Evolutionary conservation across 129 eudicot genomes (phyloP), one percentile per base, ranked within the genome.

Genomic region (Tagetes erecta): DNA sequence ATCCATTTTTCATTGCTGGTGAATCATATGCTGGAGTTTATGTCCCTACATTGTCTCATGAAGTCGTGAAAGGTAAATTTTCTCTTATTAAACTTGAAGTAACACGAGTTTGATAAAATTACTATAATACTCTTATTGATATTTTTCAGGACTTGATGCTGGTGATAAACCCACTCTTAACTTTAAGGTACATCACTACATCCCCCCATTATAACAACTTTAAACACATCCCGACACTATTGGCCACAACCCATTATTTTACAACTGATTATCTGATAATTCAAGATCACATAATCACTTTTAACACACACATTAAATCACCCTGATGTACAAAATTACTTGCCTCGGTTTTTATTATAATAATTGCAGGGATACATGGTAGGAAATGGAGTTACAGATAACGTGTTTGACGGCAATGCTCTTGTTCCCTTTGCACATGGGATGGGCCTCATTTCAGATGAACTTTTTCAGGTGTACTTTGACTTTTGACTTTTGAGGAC

Each of bases 1-100:
- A 91, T 71, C 93, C 97, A 31, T 95, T 95, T 78, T 95, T 80
- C 70, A 91, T 95, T 51, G 50, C 84, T 9, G 99, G 99, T 13
- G 99, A 95, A 70, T 95, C 99, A 41, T 95, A 95, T 82, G 99
- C 99, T 59, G 99, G 99, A 80, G 68, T 95, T 8, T 95, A 95
- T 60, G 96, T 95, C 69, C 99, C 99, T 69, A 95, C 91, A 70
- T 87, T 95, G 80, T 83, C 97, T 45, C 80, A n/a, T n/a, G n/a
- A 91, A 85, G 99, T 95, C 12, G 84, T 85, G 31, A 80, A 95
- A 83, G 99, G 99, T 91, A 85, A 12, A 75, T 57, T 2, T 52
- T 79, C 60, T 57, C n/a, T 70, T 70, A 6, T 44, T 33, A 49
- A 67, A 73, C 52, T 31, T 46, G 10, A 77, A 63, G n/a, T 71